A percentile compares a stretch with the other conserved stretches of the same genome.
Evolutionary conservation across 306 rosid species (phyloP).

Genomic region (barrel medic (Medicago truncatula)): DNA sequence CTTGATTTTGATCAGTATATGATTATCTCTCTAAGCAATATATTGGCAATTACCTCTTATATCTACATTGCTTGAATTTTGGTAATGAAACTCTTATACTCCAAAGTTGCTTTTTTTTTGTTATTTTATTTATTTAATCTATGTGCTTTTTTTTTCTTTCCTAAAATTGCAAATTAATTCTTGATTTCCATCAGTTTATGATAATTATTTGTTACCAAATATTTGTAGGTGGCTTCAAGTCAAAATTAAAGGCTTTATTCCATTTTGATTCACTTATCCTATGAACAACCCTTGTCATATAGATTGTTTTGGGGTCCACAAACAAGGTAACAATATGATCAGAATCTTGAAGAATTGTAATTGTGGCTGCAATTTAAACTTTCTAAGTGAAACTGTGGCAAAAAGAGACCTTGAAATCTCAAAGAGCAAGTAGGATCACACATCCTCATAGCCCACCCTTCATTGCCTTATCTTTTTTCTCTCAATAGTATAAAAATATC

Average conservation of each 20-base stretch:
- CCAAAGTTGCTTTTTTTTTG: neutral
- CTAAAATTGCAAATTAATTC: neutral
- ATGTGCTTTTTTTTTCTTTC: neutral
- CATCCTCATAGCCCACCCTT: conserved; percentile 34
- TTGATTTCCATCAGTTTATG: neutral
- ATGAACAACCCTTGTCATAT: neutral
- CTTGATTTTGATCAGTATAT: neutral
- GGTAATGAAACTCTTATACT: conserved; percentile 28
- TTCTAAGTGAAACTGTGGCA: conserved; percentile 51
- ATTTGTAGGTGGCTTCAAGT: neutral
- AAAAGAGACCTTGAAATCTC: conserved; percentile 53
- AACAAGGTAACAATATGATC: neutral
- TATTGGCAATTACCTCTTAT: too few species aligned
- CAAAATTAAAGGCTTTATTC: neutral
- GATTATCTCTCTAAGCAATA: neutral
- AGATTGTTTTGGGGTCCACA: conserved; percentile 4
- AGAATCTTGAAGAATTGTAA: conserved; percentile 17
- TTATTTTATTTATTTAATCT: neutral
- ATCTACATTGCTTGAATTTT: conserved; percentile 36
- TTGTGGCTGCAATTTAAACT: conserved; percentile 39
- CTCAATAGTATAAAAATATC: conserved; percentile 5
- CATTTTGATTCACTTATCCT: neutral
- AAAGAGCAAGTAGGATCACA: conserved; percentile 47
- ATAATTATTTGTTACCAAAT: conserved; percentile 20
- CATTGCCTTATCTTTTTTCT: conserved; percentile 46